A percentile compares a stretch with the other conserved stretches of the same genome.
These are phyloP conservation scores for Ceratobasidium sp. DNA, from an alignment of 1,284 basidiomycete genomes.

Conservation along the genomic window DNA sequence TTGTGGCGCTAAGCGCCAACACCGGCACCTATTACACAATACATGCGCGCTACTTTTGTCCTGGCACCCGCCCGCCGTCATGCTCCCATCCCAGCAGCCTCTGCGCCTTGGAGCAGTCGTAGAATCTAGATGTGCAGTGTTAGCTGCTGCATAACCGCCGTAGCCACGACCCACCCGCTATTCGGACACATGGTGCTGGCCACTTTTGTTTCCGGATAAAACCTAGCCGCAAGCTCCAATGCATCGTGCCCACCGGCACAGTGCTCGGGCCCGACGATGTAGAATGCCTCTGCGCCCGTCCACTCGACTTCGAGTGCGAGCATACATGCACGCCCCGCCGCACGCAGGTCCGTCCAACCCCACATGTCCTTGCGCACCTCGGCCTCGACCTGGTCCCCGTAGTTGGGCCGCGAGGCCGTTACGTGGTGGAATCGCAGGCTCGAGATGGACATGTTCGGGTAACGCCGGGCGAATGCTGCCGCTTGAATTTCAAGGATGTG, in stretches of 20 bases:
- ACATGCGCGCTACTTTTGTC: not conserved
- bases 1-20: not conserved
- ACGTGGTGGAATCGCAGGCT: constrained; percentile 55
- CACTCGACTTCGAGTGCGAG: constrained; percentile 53
- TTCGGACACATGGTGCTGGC: constrained; percentile 35
- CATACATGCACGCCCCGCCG: constrained; percentile 53
- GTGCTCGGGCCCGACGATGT: constrained; percentile 51
- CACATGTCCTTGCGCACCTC: constrained; percentile 52
- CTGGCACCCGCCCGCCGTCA: constrained; percentile 46
- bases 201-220: constrained; percentile 49
- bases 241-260: constrained; percentile 48
- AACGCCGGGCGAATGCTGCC: constrained; percentile 52
- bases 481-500: constrained; percentile 56
- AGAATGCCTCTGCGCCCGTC: constrained; percentile 56
- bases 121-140: constrained; percentile 49
- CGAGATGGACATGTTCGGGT: constrained; percentile 54
- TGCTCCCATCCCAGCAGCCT: constrained; percentile 56
- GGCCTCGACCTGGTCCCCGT: constrained; percentile 9
- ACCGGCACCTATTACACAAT: too few species aligned
- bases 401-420: constrained; percentile 23
- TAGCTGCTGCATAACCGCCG: constrained; percentile 49
- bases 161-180: constrained; percentile 31
- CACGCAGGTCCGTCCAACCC: constrained; percentile 52
- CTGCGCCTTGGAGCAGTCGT: constrained; percentile 55
- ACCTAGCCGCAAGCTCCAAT: constrained; percentile 50